Conservation (phyloP, 768 basidiomycete genomes). For the Tylopilus sp. region DNA sequence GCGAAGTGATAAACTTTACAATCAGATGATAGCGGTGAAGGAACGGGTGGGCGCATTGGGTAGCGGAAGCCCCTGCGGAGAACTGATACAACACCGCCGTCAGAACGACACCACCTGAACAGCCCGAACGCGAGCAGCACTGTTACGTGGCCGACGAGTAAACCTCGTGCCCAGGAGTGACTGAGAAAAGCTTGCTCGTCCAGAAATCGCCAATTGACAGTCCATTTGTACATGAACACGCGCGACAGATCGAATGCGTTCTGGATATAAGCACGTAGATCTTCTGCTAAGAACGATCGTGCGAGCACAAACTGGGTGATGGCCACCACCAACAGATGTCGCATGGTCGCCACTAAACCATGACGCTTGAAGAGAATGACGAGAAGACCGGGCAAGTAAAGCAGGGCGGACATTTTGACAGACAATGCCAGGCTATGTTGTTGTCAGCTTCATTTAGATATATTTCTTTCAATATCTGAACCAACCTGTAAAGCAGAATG, state of each 20-base stretch:
- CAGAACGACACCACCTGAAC: constrained; percentile 69
- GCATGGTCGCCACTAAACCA: constrained; percentile 52
- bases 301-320: constrained; percentile 59
- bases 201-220: constrained; percentile 95
- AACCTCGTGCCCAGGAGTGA: constrained; percentile 49
- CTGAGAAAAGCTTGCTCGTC: constrained; percentile 74
- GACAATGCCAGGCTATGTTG: constrained; percentile 56
- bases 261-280: constrained; percentile 61
- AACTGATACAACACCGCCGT: constrained; percentile 63
- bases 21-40: constrained; percentile 50
- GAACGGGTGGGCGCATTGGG: constrained; percentile 49
- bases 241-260: constrained; percentile 86
- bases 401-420: constrained; percentile 90
- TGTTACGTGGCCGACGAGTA: constrained; percentile 65
- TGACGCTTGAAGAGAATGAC: constrained; percentile 75
- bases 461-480: neutral
- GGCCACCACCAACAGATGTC: constrained; percentile 42
- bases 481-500: constrained; percentile 71
- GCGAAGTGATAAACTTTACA: constrained; percentile 45
- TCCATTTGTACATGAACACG: constrained; percentile 93
- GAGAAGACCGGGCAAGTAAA: constrained; percentile 87
- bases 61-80: constrained; percentile 50
- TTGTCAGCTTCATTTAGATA: neutral
- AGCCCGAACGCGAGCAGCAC: constrained; percentile 64
- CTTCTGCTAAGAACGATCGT: constrained; percentile 61